Evolutionary conservation across 164 flowering plant genomes (phyloP), one percentile per base, ranked within the genome.

Genomic region (Nelumbo lutea): DNA sequence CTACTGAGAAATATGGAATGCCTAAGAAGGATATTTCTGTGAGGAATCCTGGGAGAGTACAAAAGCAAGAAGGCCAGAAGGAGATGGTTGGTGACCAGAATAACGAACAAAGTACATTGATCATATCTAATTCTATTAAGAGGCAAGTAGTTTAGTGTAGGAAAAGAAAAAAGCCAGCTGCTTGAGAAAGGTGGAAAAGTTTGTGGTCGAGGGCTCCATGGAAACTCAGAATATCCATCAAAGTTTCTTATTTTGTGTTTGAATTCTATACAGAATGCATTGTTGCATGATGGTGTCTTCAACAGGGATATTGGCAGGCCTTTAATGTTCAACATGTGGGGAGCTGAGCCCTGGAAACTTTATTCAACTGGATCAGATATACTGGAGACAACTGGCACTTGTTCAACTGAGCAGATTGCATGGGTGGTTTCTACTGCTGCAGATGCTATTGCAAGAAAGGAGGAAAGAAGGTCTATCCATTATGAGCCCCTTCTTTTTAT

Each of bases 361-460:
- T 86, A 80, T 78, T 75, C 80, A 0, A 38, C 39, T 72, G 90
- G 91, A 61, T 83, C 71, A 42, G 86, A 87, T 84, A 74, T 95
- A 39, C 45, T 93, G 67, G 96, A 85, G 66, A 83, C 84, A 42
- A 83, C 81, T 76, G 87, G 85, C 61, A 62, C 80, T 72, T 79
- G 80, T 80, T 68, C 86, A 57, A 61, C 65, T 40, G 88, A 89
- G 80, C 85, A 93, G 82, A 86, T 92, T 74, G 93, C 96, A 47
- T 93, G 97, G 98, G 64, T 95, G 5, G 90, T 82, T 62, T 82
- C 97, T 27, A 74, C 80, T 40, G 90, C 93, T 62, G 87, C 96
- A 63, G 97, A 90, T 82, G 76, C 77, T 57, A 83, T 93, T 75
- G 63, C 83, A 60, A 85, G 72, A 55, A 83, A 77, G 76, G 97